Evolutionary conservation across 805 yeast species (phyloP).

Genomic region (Schwanniomyces occidentalis): DNA sequence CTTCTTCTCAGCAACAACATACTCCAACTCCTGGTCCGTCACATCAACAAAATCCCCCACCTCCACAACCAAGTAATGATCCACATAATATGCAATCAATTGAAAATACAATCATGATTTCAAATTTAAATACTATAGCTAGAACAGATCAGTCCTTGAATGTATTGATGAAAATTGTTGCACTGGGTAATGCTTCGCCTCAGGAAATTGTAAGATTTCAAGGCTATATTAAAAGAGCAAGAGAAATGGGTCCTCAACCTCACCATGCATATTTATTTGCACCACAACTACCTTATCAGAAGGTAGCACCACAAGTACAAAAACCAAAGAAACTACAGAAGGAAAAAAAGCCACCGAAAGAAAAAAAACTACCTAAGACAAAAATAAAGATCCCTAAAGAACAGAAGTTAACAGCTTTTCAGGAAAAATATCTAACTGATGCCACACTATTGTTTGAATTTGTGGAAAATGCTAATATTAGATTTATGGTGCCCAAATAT

Average conservation of each 20-base stretch:
- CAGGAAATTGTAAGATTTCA: slow-evolving; percentile 79
- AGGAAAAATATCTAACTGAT: slow-evolving; percentile 63
- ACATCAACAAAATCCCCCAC: neutral
- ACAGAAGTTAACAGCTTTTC: slow-evolving; percentile 70
- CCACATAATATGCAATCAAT: slow-evolving; percentile 51
- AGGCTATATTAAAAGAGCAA: slow-evolving; percentile 74
- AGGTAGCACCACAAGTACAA: slow-evolving; percentile 14
- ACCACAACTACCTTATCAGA: slow-evolving; percentile 9
- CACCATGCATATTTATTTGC: slow-evolving; percentile 36
- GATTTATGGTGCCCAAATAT: slow-evolving; percentile 76
- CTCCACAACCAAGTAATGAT: slow-evolving; percentile 21
- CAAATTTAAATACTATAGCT: slow-evolving; percentile 82
- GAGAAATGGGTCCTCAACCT: slow-evolving; percentile 64
- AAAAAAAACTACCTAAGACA: slow-evolving; percentile 11
- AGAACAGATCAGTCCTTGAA: slow-evolving; percentile 66
- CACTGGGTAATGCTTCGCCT: slow-evolving; percentile 73
- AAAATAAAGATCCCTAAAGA: slow-evolving; percentile 38
- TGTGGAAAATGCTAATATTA: slow-evolving; percentile 70
- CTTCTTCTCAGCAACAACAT: too few relatives aligned
- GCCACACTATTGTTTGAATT: slow-evolving; percentile 85
- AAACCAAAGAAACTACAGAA: slow-evolving; percentile 16
- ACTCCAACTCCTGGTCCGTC: too few relatives aligned
- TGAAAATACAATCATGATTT: slow-evolving; percentile 78
- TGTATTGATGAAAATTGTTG: slow-evolving; percentile 79
- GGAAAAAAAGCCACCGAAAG: slow-evolving; percentile 20